Conservation (phyloP, 2,329 filamentous ascomycete species). For the Paraconiothyrium sp. region DNA sequence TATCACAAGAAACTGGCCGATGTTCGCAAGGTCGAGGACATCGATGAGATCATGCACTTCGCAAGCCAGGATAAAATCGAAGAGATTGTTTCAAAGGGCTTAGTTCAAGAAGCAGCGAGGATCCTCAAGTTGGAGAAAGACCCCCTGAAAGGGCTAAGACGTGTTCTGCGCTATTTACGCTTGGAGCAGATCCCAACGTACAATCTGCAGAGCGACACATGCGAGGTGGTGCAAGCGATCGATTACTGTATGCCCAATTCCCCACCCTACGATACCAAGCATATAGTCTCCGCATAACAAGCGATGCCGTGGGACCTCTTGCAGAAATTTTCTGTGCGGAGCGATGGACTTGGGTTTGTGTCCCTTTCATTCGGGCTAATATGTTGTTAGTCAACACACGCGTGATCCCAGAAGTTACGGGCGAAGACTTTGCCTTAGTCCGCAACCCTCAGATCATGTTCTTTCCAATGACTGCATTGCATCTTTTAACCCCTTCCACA, state of each 20-base stretch:
- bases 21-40: conserved; percentile 7
- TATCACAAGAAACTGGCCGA: conserved; percentile 13
- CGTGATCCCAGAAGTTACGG: conserved; percentile 32
- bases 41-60: conserved; percentile 19
- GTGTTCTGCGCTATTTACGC: conserved; percentile 28
- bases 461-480: conserved; percentile 37
- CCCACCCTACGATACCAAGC: background rate
- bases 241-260: conserved; percentile 37
- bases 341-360: background rate
- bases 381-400: conserved; percentile 33
- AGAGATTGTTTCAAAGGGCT: conserved; percentile 23
- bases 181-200: conserved; percentile 34
- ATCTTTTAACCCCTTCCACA: conserved; percentile 40
- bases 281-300: background rate
- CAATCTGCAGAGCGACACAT: conserved; percentile 33
- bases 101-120: conserved; percentile 25
- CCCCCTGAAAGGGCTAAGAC: conserved; percentile 28
- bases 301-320: background rate
- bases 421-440: conserved; percentile 25
- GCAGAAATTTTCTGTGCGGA: background rate
- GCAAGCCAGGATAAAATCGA: conserved; percentile 27
- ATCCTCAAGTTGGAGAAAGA: conserved; percentile 26
- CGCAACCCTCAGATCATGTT: conserved; percentile 38
- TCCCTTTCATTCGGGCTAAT: background rate
- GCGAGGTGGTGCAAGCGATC: conserved; percentile 42